Evolutionary conservation across 768 basidiomycete species (phyloP).

Genomic region (Lactifluus subvellereus): DNA sequence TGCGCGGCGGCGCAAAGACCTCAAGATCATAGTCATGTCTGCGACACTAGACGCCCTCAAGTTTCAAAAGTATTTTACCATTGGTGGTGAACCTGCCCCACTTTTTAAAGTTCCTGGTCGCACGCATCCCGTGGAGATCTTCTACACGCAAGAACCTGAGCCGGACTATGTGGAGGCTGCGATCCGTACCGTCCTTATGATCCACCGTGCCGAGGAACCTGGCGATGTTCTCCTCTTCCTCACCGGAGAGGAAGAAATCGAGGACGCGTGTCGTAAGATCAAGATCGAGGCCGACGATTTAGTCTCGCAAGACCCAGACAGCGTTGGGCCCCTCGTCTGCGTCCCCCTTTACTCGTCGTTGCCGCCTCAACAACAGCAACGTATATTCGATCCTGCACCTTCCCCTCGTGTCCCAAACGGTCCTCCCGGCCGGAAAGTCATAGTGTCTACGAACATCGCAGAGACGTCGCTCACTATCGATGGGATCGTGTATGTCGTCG

Average conservation of each 20-base stretch:
- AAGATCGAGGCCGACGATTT: constrained; percentile 87
- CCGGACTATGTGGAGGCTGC: constrained; percentile 97
- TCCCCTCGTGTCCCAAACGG: constrained; percentile 52
- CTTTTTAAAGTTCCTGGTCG: constrained; percentile 89
- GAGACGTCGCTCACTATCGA: constrained; percentile 98
- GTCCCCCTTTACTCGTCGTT: constrained; percentile 94
- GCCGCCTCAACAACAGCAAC: constrained; percentile 90
- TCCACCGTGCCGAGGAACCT: constrained; percentile 89
- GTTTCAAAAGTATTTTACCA: constrained; percentile 90
- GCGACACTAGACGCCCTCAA: constrained; percentile 96
- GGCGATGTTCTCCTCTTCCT: constrained; percentile 94
- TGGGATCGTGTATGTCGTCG: constrained; percentile 98
- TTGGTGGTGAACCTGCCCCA: constrained; percentile 48
- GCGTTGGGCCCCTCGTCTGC: constrained; percentile 82
- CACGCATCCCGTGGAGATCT: constrained; percentile 93
- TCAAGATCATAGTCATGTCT: constrained; percentile 98
- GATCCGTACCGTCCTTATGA: constrained; percentile 93
- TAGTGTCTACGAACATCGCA: constrained; percentile 95
- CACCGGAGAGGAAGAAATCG: constrained; percentile 98
- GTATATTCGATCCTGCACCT: constrained; percentile 91
- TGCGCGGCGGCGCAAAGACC: constrained; percentile 72
- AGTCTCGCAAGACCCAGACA: constrained; percentile 56
- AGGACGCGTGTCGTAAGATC: constrained; percentile 92
- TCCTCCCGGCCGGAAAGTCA: constrained; percentile 87
- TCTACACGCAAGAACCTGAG: constrained; percentile 89